Conservation (phyloP, 352 stramenopile species). For the Pythium pyrilobum region DNA sequence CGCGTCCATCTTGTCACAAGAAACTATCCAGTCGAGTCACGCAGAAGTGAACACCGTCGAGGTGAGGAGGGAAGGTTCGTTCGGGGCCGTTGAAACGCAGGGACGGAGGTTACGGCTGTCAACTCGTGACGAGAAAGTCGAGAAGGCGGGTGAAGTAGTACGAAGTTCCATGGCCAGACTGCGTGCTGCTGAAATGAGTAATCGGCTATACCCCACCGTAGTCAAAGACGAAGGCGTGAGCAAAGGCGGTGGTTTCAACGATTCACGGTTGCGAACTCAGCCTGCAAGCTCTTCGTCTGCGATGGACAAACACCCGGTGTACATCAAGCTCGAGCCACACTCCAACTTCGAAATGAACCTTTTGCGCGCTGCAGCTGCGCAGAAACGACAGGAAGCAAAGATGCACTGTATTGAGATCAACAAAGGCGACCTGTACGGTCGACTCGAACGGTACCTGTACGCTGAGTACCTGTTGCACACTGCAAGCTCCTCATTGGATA, state of each 20-base stretch:
- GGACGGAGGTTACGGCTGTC: constrained; percentile 3
- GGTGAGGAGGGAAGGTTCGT: constrained; percentile 1
- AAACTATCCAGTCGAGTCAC: neutral
- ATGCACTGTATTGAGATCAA: constrained; percentile 82
- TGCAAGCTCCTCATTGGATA: constrained; percentile 44
- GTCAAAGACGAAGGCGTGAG: neutral
- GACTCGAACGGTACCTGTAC: constrained; percentile 71
- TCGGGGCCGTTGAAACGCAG: neutral
- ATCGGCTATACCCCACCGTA: constrained; percentile 18
- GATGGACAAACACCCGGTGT: constrained; percentile 41
- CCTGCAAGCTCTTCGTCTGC: neutral
- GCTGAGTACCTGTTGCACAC: constrained; percentile 76
- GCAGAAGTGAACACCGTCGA: neutral
- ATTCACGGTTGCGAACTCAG: neutral
- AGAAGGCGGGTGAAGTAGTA: constrained; percentile 14
- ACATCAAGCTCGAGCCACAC: constrained; percentile 75
- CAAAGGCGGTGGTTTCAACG: neutral
- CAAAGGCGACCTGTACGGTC: constrained; percentile 71
- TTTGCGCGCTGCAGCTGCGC: constrained; percentile 60
- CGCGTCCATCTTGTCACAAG: neutral
- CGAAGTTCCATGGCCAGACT: constrained; percentile 15
- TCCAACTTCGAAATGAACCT: constrained; percentile 84
- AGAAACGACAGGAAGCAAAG: constrained; percentile 79
- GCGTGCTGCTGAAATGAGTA: constrained; percentile 1
- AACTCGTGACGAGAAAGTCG: constrained; percentile 1